phyloP scores from a whole-genome alignment of 108 stramenopile genomes.

The Pseudonitzschia multistriata region DNA sequence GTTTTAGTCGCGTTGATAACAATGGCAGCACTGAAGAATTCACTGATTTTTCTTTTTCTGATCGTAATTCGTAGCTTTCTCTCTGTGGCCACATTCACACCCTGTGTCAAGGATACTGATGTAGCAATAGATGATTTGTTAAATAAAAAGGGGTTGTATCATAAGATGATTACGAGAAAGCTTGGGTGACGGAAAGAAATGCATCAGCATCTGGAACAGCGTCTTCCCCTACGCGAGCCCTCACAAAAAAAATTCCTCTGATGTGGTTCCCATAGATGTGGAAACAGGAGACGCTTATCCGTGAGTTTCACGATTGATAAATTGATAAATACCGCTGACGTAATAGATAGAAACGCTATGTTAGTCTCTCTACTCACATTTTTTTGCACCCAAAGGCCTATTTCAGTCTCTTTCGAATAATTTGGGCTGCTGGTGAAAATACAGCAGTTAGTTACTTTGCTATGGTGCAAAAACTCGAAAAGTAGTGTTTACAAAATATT shows the following conservation, averaged over 20 bases:
- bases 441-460: too few species aligned
- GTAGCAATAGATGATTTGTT: background rate
- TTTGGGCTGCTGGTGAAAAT: too few species aligned
- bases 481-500: too few species aligned
- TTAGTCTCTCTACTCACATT: too few species aligned
- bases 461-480: too few species aligned
- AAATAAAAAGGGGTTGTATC: background rate
- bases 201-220: constrained; percentile 6
- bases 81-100: background rate
- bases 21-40: background rate
- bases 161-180: background rate
- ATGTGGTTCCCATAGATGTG: constrained; percentile 8
- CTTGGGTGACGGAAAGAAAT: constrained; percentile 7
- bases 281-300: background rate
- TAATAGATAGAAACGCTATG: too few species aligned
- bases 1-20: background rate
- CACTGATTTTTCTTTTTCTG: background rate
- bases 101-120: constrained; percentile 1
- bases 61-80: background rate
- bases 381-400: too few species aligned
- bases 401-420: too few species aligned
- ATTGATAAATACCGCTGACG: too few species aligned
- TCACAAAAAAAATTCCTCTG: background rate
- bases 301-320: constrained; percentile 5
- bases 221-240: background rate